Evolutionary conservation across 176 grass and related monocot species (phyloP), one percentile per base, ranked within the genome.

Genomic region (Paspalum notatum): DNA sequence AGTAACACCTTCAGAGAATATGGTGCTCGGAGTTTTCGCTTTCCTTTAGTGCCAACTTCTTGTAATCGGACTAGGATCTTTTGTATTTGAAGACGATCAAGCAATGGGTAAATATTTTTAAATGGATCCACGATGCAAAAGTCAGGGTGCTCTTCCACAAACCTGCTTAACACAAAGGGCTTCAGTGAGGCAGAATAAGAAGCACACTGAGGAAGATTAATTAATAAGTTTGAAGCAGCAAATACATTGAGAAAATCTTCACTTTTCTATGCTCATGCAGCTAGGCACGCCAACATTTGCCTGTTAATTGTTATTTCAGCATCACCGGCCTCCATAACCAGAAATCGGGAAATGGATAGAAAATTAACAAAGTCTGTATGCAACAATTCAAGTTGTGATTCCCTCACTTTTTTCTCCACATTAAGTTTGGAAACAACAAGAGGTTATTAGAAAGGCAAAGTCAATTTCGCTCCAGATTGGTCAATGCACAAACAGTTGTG

Each of bases 81-180:
- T 84, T 98, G 95, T 46, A 98, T 98, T 74, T 91, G 89, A 83
- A 91, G 76, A 69, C 95, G 92, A 82, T 98, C 92, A 68, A 98
- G 76, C 82, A 98, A 82, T 10, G 95, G 92, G 47, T 85, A 98
- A 58, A 98, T 91, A 76, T 89, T 93, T 71, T 87, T 76, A 83
- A 98, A 86, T 60, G 88, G 88, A 52, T 98, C 95, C 62, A 98
- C 81, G 26, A 93, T 39, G 70, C 84, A 95, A 84, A 89, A 88
- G 69, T 87, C 67, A 45, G 86, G 66, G 47, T 88, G 68, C 18
- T 95, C 90, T 90, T 89, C 80, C 54, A 86, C 83, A 86, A 87
- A 95, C 52, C 95, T 98, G 92, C 27, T 74, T 71, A 85, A 81
- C 17, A 51, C 47, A 8, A 15, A 80, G 46, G 49, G n/a, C 71